Percentiles rank a stretch among this genome's conserved stretches.
These are phyloP conservation scores for Debaryomyces singareniensis DNA, from an alignment of 1,139 yeast genomes.

Conservation along the genomic window DNA sequence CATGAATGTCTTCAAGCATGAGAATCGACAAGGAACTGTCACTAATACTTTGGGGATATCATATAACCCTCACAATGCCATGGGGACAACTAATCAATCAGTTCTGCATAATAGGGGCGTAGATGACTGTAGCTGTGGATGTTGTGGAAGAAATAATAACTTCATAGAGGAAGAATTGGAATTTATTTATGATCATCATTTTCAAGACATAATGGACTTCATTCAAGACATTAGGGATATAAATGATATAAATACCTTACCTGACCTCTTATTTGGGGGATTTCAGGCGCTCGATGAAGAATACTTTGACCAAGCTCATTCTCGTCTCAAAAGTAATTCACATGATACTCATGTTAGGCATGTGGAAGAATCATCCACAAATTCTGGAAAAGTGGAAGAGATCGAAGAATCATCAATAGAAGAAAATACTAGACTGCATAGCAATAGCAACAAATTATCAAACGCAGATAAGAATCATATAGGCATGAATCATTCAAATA, in stretches of 20 bases:
- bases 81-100: slow-evolving; percentile 6
- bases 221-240: slow-evolving; percentile 36
- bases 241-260: slow-evolving; percentile 35
- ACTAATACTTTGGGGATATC: not conserved
- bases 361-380: slow-evolving; percentile 1
- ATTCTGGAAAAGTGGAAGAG: slow-evolving; percentile 1
- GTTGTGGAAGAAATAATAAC: slow-evolving; percentile 71
- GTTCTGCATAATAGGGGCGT: slow-evolving; percentile 6
- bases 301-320: too few species aligned
- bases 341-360: slow-evolving; percentile 8
- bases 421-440: not conserved
- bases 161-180: slow-evolving; percentile 77
- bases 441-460: not conserved
- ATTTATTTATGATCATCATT: slow-evolving; percentile 50
- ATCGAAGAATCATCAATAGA: slow-evolving; percentile 1
- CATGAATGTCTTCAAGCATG: slow-evolving; percentile 50
- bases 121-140: slow-evolving; percentile 60
- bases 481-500: too few species aligned
- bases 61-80: slow-evolving; percentile 7
- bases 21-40: slow-evolving; percentile 4
- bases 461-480: not conserved
- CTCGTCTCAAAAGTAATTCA: slow-evolving; percentile 21
- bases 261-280: slow-evolving; percentile 34
- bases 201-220: slow-evolving; percentile 40
- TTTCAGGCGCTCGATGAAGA: slow-evolving; percentile 36